phyloP scores from a whole-genome alignment of 2,329 filamentous ascomycete species.

The Pleoardoris graminearum region DNA sequence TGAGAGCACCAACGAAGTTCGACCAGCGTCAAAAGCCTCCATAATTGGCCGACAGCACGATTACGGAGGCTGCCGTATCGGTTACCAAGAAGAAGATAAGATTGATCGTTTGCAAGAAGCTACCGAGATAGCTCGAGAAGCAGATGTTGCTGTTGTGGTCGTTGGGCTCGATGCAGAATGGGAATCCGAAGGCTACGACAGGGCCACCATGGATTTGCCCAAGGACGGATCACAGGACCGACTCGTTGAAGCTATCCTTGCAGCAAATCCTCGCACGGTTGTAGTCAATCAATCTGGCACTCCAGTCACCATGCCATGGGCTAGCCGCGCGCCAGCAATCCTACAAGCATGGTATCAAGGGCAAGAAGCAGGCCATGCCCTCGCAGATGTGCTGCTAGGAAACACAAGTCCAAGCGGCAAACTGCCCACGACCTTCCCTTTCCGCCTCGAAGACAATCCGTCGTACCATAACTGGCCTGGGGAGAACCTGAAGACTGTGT shows the following conservation, averaged over 20 bases:
- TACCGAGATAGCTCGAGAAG: constrained; percentile 66
- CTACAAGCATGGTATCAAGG: constrained; percentile 82
- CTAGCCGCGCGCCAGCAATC: constrained; percentile 64
- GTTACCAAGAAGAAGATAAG: constrained; percentile 69
- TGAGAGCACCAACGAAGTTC: constrained; percentile 69
- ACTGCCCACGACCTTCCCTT: constrained; percentile 72
- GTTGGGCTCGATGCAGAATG: constrained; percentile 77
- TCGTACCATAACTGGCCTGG: constrained; percentile 74
- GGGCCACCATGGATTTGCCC: constrained; percentile 64
- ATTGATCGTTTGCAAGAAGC: constrained; percentile 62
- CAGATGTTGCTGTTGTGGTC: constrained; percentile 78
- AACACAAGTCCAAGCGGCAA: constrained; percentile 75
- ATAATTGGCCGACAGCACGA: constrained; percentile 62
- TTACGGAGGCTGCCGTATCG: constrained; percentile 72
- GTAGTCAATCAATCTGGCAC: constrained; percentile 78
- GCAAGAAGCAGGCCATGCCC: constrained; percentile 81
- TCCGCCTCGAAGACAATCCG: constrained; percentile 62
- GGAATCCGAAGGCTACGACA: constrained; percentile 72
- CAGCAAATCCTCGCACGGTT: constrained; percentile 68
- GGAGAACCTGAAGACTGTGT: constrained; percentile 68
- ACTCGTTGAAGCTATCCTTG: constrained; percentile 65
- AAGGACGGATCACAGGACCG: constrained; percentile 61
- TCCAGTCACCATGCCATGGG: constrained; percentile 73
- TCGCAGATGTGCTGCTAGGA: constrained; percentile 77
- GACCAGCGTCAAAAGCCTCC: constrained; percentile 63